Evolutionary conservation across 805 yeast genomes (phyloP).

Genomic region (Danielia reshetovae): DNA sequence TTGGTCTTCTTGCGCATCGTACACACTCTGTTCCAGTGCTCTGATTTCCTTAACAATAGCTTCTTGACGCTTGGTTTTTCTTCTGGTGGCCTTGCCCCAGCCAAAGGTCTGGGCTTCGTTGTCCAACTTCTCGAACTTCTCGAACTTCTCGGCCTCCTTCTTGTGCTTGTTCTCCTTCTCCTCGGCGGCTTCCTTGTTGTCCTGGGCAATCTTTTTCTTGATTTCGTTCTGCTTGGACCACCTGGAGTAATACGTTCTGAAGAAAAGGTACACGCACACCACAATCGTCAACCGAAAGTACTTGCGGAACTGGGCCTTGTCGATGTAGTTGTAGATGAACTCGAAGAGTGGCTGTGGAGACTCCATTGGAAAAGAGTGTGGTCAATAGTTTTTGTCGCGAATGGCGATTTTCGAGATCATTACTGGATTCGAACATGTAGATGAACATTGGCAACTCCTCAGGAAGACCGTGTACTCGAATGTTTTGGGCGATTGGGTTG

Average conservation of each 20-base stretch:
- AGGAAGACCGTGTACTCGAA: no score
- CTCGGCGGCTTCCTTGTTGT: slow-evolving; percentile 38
- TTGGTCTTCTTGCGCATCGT: slow-evolving; percentile 51
- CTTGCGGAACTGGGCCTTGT: slow-evolving; percentile 40
- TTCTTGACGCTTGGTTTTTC: slow-evolving; percentile 52
- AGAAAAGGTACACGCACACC: slow-evolving; percentile 56
- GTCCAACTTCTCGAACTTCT: slow-evolving; percentile 24
- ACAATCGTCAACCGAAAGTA: slow-evolving; percentile 45
- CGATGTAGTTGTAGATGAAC: slow-evolving; percentile 33
- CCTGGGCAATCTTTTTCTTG: slow-evolving; percentile 43
- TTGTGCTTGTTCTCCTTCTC: slow-evolving; percentile 33
- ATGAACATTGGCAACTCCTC: no score
- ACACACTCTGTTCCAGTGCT: slow-evolving; percentile 42
- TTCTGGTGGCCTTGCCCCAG: slow-evolving; percentile 77
- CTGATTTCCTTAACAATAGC: slow-evolving; percentile 37
- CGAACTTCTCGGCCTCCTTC: slow-evolving; percentile 25
- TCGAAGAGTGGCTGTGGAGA: slow-evolving; percentile 14
- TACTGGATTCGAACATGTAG: no score
- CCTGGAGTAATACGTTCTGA: slow-evolving; percentile 53
- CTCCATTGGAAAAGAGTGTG: neutral
- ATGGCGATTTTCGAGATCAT: no score
- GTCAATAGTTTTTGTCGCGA: no score
- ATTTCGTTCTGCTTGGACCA: slow-evolving; percentile 56
- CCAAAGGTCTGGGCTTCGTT: slow-evolving; percentile 55
- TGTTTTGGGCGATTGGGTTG: no score